Percentiles rank a stretch among this genome's conserved stretches.
phyloP scores from a whole-genome alignment of 2,329 filamentous ascomycete genomes.

The Aspergillus sp. region DNA sequence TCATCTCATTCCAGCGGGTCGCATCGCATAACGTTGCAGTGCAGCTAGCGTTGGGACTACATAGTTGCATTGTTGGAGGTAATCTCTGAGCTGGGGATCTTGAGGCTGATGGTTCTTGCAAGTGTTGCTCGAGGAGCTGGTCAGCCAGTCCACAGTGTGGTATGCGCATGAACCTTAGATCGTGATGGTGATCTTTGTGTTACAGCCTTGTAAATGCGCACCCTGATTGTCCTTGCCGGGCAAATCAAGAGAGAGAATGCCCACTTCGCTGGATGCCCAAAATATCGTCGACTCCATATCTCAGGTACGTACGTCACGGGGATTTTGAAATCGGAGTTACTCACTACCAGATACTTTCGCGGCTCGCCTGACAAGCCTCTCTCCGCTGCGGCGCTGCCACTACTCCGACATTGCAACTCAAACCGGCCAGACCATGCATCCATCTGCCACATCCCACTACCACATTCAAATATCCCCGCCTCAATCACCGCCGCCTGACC shows the following conservation, averaged over 20 bases:
- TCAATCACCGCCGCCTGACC: neutral
- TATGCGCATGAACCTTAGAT: neutral
- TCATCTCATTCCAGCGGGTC: slow-evolving; percentile 10
- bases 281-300: neutral
- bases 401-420: neutral
- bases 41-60: neutral
- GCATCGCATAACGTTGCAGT: neutral
- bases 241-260: neutral
- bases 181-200: neutral
- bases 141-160: neutral
- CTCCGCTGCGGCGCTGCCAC: neutral
- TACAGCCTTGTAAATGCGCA: too few species aligned
- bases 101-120: neutral
- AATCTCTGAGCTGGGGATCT: neutral
- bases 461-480: too few species aligned
- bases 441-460: neutral
- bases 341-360: too few species aligned
- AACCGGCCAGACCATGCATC: neutral
- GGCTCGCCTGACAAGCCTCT: neutral
- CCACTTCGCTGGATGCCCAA: too few species aligned
- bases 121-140: neutral
- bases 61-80: neutral
- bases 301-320: neutral
- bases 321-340: neutral
- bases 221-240: neutral